Evolutionary conservation across 1,284 basidiomycete species (phyloP), one percentile per base, ranked within the genome.

Genomic region (Cerrena zonata): DNA sequence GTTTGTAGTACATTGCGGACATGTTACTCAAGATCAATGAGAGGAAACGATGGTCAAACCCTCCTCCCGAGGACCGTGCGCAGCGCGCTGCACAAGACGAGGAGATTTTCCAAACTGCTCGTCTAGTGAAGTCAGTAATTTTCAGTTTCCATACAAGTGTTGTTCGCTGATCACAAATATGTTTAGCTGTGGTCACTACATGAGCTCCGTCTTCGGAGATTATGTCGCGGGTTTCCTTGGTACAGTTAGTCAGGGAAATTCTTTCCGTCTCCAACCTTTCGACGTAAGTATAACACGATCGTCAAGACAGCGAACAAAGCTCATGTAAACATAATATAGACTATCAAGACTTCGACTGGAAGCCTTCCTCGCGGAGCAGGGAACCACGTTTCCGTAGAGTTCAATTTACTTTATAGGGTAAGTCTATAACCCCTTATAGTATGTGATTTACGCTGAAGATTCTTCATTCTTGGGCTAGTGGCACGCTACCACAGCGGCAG

Each of bases 141-240:
- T 46, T 27, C 19, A 19, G 10, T 12, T 5, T 15, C 21, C n/a
- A 23, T 44, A n/a, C n/a, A 53, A 39, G 53, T 42, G 36, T 7
- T 19, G n/a, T 7, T 27, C 30, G 15, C 37, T 12, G n/a, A n/a
- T n/a, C n/a, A n/a, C n/a, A n/a, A n/a, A n/a, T n/a, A n/a, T n/a
- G n/a, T n/a, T 11, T 42, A 64, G 61, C 58, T 58, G 60, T 47
- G 64, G 61, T 10, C 59, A 63, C 52, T 89, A 89, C 62, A 81
- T 88, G 75, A 77, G 82, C 53, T 76, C 84, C 47, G 82, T 88
- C 60, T 68, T 86, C 41, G 77, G 66, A 34, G 86, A 89, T 66
- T 90, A 90, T 53, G 82, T 89, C 30, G 84, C 82, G 12, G 79
- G 80, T 11, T 84, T 86, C 61, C 72, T 86, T 12, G 81, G 81